Evolutionary conservation across 176 grass and related monocot genomes (phyloP), one percentile per base, ranked within the genome.

Genomic region (Triticum urartu): DNA sequence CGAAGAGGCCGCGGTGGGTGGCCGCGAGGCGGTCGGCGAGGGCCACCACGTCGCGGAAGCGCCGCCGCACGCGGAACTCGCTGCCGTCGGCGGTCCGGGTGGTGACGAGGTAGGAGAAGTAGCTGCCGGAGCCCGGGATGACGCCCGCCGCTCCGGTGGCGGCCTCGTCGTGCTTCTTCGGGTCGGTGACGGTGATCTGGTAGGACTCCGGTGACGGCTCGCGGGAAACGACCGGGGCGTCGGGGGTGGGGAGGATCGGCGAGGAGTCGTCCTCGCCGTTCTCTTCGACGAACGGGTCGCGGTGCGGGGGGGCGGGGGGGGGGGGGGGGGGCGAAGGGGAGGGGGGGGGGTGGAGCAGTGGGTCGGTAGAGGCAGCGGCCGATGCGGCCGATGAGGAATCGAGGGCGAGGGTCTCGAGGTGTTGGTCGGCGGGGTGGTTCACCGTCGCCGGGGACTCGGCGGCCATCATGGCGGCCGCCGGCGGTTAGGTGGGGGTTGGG

Each of bases 11-110:
- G 33, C 88, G 91, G 83, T 94, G 85, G 59, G 90, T 73, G 80
- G 68, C 88, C 39, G 86, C 72, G 40, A 97, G 78, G 72, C 87
- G 88, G 59, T 97, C 90, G 18, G 92, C 94, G 2, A 94, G 92
- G n/a, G 84, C 66, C 64, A 97, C 95, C 11, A 97, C 95, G 75
- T 94, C 95, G 43, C 92, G 90, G 79, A 97, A 97, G 83, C 95
- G 95, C 75, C 93, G 83, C 48, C 96, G 87, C 67, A 98, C 91
- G 17, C 88, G 87, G 80, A 87, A 91, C 84, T 92, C 87, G 52
- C 78, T 90, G 30, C 90, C 88, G 28, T 81, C 92, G 59, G 47
- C 18, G 28, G 52, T 48, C 22, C 77, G 87, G 82, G 90, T 90
- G 45, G 90, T 84, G 80, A 98, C 81, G 84, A 98, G 90, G 79